A percentile compares a stretch with the other conserved stretches of the same genome.
Evolutionary conservation across 192 early-diverging fungal species (phyloP).

Genomic region (Rhizoclosmatium sp.): DNA sequence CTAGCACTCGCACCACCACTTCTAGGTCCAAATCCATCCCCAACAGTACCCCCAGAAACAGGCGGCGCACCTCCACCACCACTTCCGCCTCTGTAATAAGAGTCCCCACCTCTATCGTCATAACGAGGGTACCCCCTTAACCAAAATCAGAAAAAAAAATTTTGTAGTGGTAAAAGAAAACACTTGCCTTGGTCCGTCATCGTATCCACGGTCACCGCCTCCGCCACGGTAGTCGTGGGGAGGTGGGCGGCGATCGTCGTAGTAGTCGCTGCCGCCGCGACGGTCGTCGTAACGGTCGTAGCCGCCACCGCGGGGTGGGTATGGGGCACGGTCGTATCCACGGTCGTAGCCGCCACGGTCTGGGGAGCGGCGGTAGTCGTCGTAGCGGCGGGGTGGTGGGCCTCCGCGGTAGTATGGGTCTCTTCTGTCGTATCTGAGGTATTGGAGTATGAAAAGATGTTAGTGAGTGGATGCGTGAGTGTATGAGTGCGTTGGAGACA

Average conservation of each 20-base stretch:
- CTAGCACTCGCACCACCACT: not conserved
- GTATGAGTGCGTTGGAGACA: not conserved
- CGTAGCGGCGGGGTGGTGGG: slow-evolving; percentile 19
- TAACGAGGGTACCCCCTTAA: slow-evolving; percentile 30
- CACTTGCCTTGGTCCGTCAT: slow-evolving; percentile 8
- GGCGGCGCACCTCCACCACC: not conserved
- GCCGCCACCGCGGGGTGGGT: slow-evolving; percentile 11
- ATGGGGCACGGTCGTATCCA: not conserved
- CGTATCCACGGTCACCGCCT: slow-evolving; percentile 28
- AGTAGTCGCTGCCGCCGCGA: slow-evolving; percentile 22
- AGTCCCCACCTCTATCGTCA: slow-evolving; percentile 17
- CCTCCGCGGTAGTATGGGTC: slow-evolving; percentile 30
- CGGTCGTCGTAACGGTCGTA: not conserved
- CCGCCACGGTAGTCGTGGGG: slow-evolving; percentile 23
- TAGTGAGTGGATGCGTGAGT: not conserved
- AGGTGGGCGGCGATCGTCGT: slow-evolving; percentile 34
- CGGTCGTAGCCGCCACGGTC: slow-evolving; percentile 21
- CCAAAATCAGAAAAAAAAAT: not conserved
- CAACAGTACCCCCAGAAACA: not conserved
- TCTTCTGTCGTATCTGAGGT: slow-evolving; percentile 15
- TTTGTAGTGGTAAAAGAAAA: not conserved
- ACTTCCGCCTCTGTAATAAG: slow-evolving; percentile 23
- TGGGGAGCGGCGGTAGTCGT: slow-evolving; percentile 14
- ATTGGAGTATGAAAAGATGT: not conserved
- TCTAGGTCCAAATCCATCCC: slow-evolving; percentile 7